Conservation (phyloP, 2,329 filamentous ascomycete genomes). For the Trichophyton rubrum region DNA sequence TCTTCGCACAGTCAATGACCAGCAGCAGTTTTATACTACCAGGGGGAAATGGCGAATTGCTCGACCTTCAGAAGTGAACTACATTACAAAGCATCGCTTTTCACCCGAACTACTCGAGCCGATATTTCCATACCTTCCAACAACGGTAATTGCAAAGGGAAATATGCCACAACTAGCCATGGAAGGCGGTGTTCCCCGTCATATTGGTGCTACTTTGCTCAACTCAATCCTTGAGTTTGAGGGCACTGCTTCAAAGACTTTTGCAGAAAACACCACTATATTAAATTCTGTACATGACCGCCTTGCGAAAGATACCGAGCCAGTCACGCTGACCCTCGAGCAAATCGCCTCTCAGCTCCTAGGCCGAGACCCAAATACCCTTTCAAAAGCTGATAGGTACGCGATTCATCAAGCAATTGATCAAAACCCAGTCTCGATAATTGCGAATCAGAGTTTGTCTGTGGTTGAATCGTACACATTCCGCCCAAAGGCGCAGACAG, state of each 20-base stretch:
- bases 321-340: slow-evolving; percentile 24
- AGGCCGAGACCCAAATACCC: slow-evolving; percentile 18
- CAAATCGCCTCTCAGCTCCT: slow-evolving; percentile 28
- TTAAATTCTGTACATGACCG: slow-evolving; percentile 29
- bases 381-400: slow-evolving; percentile 24
- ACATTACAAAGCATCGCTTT: slow-evolving; percentile 39
- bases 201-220: slow-evolving; percentile 26
- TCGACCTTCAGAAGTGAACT: slow-evolving; percentile 31
- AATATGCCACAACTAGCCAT: slow-evolving; percentile 24
- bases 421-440: slow-evolving; percentile 24
- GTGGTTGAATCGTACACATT: slow-evolving; percentile 35
- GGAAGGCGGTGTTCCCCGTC: slow-evolving; percentile 32
- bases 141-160: slow-evolving; percentile 17
- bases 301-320: slow-evolving; percentile 27
- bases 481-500: slow-evolving; percentile 40
- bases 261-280: slow-evolving; percentile 21
- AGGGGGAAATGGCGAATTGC: slow-evolving; percentile 34
- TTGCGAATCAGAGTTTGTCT: slow-evolving; percentile 23
- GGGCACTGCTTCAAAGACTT: slow-evolving; percentile 24
- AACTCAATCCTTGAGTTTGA: slow-evolving; percentile 25
- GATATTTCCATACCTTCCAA: slow-evolving; percentile 41
- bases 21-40: slow-evolving; percentile 33
- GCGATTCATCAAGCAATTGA: slow-evolving; percentile 25
- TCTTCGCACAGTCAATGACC: slow-evolving; percentile 29
- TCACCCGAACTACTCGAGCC: slow-evolving; percentile 34